Base-by-base conservation (phyloP, 768 basidiomycete species). In the Tubosaeta sp. region DNA sequence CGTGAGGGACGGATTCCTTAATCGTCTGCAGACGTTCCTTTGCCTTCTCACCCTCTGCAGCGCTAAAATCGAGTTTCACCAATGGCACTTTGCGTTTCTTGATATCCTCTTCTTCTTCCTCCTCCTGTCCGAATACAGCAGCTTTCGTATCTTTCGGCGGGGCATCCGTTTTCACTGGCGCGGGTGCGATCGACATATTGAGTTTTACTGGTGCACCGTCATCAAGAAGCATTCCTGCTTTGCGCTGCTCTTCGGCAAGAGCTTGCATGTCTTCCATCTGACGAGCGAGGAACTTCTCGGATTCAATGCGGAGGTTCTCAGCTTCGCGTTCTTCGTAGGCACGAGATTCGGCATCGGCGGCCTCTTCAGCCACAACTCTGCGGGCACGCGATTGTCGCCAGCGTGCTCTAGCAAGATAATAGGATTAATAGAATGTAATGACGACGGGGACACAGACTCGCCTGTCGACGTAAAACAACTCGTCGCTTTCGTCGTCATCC, bases 261-360 rank as follows among this genome's bases (percentile, higher is more conserved):
- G 90, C 86, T 57, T 93, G 91, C 84, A 95, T 88, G 67, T 97
- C 94, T 56, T 90, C 90, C 90, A 95, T 93, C 63, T 96, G 94
- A 48, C 84, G 79, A 31, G 90, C 90, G 53, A 97, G 76, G 78
- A 98, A 96, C 55, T 84, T 87, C 68, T 97, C 95, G 1, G 92
- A 93, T 69, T 97, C 93, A 44, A 83, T 80, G 31, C 91, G 83
- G 21, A 96, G 76, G 58, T 90, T 88, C 64, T 89, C 93, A 8
- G 83, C 81, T 69, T 96, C 92, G 46, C 87, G 86, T 41, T 86
- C 85, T 69, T 96, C 94, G 52, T 84, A 84, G 25, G 79, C 72
- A 14, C 90, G 81, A 31, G 91, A 93, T 56, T 89, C 85, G 14
- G 82, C 80, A 68, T 98, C 94, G 1, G 87, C 87, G 2, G 83